Conservation (phyloP, 176 grass and related monocot genomes). For the Carex parvula region DNA sequence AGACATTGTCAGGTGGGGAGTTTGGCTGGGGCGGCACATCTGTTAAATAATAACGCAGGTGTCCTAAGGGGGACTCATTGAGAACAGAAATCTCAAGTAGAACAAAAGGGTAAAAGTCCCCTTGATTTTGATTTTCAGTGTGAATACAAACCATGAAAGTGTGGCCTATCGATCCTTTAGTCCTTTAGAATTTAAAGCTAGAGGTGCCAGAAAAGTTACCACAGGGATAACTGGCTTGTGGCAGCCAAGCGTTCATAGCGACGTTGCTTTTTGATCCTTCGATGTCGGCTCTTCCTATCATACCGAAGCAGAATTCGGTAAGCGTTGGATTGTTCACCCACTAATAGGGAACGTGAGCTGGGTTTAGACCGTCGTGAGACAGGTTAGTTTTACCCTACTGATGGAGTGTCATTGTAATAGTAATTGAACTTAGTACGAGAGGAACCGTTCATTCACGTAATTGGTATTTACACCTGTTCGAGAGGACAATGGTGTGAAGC, state of each 20-base stretch:
- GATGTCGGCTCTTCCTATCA: too few species aligned
- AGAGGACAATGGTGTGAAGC: constrained; percentile 47
- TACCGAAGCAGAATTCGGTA: too few species aligned
- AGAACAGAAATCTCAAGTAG: too few species aligned
- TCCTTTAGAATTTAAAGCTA: constrained; percentile 51
- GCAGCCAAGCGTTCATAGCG: constrained; percentile 37
- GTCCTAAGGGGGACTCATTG: constrained; percentile 18
- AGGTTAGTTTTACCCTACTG: background rate
- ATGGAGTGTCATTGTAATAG: background rate
- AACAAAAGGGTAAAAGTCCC: too few species aligned
- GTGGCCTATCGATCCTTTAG: constrained; percentile 73
- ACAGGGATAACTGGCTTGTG: constrained; percentile 58
- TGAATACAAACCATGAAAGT: constrained; percentile 66
- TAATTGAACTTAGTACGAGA: too few species aligned
- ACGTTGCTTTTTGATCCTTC: too few species aligned
- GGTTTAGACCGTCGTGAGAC: background rate
- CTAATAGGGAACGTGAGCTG: background rate
- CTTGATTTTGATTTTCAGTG: too few species aligned
- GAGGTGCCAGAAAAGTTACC: constrained; percentile 63
- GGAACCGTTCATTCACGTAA: constrained; percentile 33
- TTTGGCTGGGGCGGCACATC: constrained; percentile 49
- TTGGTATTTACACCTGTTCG: constrained; percentile 54
- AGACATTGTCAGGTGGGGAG: constrained; percentile 52
- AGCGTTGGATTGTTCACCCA: background rate
- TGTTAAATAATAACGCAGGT: constrained; percentile 46